Evolutionary conservation across 495 filamentous ascomycete species (phyloP).

Genomic region (Penicillium canariense): DNA sequence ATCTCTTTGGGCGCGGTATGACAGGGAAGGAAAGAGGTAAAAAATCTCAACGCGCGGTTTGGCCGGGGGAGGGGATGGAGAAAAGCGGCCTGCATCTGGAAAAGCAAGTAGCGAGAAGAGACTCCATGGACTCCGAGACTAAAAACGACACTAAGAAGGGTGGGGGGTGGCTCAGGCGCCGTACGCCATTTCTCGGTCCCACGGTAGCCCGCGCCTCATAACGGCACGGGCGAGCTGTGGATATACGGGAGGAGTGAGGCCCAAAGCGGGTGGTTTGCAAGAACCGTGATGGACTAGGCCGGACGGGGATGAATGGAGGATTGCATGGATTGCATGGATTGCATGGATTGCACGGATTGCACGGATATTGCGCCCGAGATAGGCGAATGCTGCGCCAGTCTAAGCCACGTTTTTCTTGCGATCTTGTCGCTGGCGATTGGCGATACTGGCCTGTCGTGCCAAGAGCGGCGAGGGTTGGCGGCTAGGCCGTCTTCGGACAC

Average conservation of each 20-base stretch:
- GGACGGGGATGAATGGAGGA: background rate
- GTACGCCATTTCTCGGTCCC: background rate
- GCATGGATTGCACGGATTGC: too few relatives aligned
- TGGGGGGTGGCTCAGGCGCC: background rate
- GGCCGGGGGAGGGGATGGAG: background rate
- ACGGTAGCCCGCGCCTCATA: background rate
- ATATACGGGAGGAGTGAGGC: background rate
- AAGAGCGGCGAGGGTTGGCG: background rate
- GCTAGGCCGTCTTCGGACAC: conserved; percentile 1
- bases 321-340: too few relatives aligned
- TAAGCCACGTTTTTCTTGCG: background rate
- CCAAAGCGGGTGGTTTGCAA: too few relatives aligned
- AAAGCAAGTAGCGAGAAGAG: background rate
- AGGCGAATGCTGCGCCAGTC: background rate
- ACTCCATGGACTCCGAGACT: background rate
- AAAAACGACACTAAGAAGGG: background rate
- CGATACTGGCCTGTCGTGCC: background rate
- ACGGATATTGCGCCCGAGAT: too few relatives aligned
- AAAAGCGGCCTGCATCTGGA: background rate
- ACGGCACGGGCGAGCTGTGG: background rate
- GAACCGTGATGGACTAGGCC: too few relatives aligned
- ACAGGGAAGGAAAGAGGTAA: background rate
- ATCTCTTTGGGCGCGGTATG: background rate
- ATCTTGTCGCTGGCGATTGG: background rate
- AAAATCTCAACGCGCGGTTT: conserved; percentile 1